These are phyloP conservation scores for Trichoderma endophyticum DNA, from an alignment of 2,329 filamentous ascomycete species.

Conservation along the genomic window DNA sequence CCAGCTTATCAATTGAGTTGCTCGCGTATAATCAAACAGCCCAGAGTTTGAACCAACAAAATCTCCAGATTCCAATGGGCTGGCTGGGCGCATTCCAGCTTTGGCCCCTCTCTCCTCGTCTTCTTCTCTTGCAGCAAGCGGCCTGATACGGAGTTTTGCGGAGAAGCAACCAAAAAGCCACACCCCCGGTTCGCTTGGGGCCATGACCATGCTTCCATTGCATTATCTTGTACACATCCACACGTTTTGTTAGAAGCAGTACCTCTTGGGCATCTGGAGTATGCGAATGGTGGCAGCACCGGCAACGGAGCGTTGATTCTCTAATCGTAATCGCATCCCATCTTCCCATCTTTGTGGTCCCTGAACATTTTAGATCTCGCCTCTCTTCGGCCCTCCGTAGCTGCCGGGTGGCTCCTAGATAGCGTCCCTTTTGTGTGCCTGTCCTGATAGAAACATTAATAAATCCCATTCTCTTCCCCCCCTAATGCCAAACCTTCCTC, in stretches of 20 bases:
- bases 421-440: not conserved
- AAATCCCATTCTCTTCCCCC: not conserved
- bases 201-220: not conserved
- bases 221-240: not conserved
- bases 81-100: not conserved
- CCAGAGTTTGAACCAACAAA: not conserved
- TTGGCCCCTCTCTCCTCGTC: not conserved
- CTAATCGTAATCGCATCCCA: not conserved
- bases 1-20: not conserved
- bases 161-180: not conserved
- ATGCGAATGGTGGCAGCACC: not conserved
- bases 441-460: not conserved
- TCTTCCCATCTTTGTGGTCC: not conserved
- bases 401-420: slow-evolving; percentile 14
- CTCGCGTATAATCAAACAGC: not conserved
- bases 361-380: slow-evolving; percentile 2
- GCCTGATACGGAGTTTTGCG: slow-evolving; percentile 21
- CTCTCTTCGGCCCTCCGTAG: slow-evolving; percentile 15
- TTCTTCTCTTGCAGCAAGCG: slow-evolving; percentile 1
- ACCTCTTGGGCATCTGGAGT: not conserved
- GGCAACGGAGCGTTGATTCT: slow-evolving; percentile 2
- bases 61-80: not conserved
- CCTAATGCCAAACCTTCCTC: not conserved
- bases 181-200: not conserved
- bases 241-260: not conserved